Evolutionary conservation across 495 filamentous ascomycete species (phyloP), one percentile per base, ranked within the genome.

Genomic region (Penicillium atrosanguineum): DNA sequence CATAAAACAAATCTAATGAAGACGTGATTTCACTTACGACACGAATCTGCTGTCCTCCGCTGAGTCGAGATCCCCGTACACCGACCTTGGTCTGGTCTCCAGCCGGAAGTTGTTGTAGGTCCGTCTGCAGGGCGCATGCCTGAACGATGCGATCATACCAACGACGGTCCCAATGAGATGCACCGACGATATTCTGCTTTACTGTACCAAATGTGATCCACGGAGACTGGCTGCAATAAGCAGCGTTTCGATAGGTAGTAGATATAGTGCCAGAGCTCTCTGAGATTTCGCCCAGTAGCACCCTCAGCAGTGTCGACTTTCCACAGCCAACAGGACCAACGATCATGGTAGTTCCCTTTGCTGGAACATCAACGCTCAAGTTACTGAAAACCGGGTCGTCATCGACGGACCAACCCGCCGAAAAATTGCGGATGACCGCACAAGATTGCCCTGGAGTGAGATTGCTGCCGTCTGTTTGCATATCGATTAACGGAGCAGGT

Each of bases 131-230:
- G 16, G 79, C 82, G 57, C 83, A 86, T 19, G 82, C 81, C 38
- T 79, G 60, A 9, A 87, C 58, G 14, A 82, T 77, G 37, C 72
- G 70, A 25, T 74, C 69, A 55, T 83, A 85, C 26, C 79, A 75
- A 6, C 26, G 26, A 48, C 75, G 69, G 51, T 91, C 86, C 52
- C 85, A 86, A 2, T 69, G 76, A 25, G 80, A 78, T 36, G 81
- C 82, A 61, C 90, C 90, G 6, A 88, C 62, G 38, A 91, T 87
- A 52, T 89, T 90, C 20, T 91, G 81, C n/a, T 82, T 81, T 40
- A 93, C 84, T 38, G 82, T 90, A 78, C 89, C 89, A 59, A 84
- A 89, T 57, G 89, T 86, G 6, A 93, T 78, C 89, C 89, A 93
- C 15, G 89, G 85, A 1, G 81, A 83, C 59, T 93, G 88, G 7